Base-by-base conservation (phyloP, 2,329 filamentous ascomycete genomes). In the Fusarium avenaceum region DNA sequence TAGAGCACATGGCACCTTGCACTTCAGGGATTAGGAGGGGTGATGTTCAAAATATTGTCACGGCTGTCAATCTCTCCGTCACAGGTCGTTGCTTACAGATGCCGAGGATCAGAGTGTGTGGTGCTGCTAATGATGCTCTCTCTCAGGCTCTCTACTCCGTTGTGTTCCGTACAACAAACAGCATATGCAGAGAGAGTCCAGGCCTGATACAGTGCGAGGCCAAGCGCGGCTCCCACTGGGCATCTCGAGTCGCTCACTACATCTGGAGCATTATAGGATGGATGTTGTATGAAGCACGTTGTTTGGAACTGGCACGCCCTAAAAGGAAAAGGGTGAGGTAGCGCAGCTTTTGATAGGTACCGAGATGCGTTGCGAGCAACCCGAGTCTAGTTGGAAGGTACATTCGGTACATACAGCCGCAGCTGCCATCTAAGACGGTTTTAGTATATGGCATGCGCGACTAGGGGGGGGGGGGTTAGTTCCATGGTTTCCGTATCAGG, bases 361-460 rank as follows among this genome's bases (percentile, higher is more conserved):
- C 28, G 46, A 35, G 8, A 42, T 35, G 14, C 44, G 35, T 20
- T 55, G 8, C 28, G 17, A 39, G 40, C 22, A 30, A 30, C 24
- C 49, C 28, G 28, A 33, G 22, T 42, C 22, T 32, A 44, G 51
- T 48, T 51, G 55, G 40, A 49, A 68, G 71, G 68, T 74, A 74
- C 72, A 57, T 74, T 44, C 46, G 67, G 72, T 74, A 74, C 72
- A 63, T 72, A 70, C 68, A 74, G 70, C 72, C 72, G 72, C 72
- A 73, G 58, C 57, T 61, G 49, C 52, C 63, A 58, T 60, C 28
- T 42, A 51, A 53, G 39, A 40, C 40, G 15, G 28, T 56, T 28
- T 45, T 43, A 40, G 51, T 32, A 45, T 53, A 46, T 48, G 54
- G 60, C 54, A 48, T 55, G 55, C 63, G 19, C n/a, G 30, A 38